Conservation (phyloP, 176 grass and related monocot species). For the Calamus simplicifolius region DNA sequence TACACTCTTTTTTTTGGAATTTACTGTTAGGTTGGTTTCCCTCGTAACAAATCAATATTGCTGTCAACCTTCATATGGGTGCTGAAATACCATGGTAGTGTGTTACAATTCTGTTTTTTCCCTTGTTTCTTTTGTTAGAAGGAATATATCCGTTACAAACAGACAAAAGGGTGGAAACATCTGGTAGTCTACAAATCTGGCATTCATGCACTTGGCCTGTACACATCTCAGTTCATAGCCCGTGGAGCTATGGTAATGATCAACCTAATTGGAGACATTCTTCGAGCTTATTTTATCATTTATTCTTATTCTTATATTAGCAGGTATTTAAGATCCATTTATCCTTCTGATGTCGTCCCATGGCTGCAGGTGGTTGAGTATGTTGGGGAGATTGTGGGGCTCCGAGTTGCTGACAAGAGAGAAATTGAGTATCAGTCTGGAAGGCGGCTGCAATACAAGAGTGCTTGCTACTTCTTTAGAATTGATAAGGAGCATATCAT, state of each 20-base stretch:
- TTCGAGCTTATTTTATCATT: neutral
- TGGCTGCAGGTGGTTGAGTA: conserved; percentile 84
- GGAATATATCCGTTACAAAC: conserved; percentile 63
- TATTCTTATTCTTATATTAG: neutral
- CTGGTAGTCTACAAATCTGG: conserved; percentile 92
- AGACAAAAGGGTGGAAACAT: conserved; percentile 73
- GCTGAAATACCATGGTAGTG: neutral
- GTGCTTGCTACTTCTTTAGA: conserved; percentile 85
- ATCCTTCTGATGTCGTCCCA: conserved; percentile 1
- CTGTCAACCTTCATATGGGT: too few species aligned
- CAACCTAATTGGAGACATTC: neutral
- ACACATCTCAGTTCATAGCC: conserved; percentile 72
- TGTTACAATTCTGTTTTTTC: conserved; percentile 12
- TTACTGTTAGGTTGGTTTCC: too few species aligned
- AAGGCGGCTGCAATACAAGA: conserved; percentile 72
- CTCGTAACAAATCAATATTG: too few species aligned
- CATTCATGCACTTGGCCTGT: conserved; percentile 93
- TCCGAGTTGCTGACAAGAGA: conserved; percentile 72
- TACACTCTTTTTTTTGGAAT: too few species aligned
- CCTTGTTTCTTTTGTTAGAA: conserved; percentile 39
- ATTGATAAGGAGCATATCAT: conserved; percentile 89
- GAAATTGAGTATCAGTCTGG: conserved; percentile 81
- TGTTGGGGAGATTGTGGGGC: conserved; percentile 76
- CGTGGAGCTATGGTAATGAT: conserved; percentile 76
- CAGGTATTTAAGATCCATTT: too few species aligned